phyloP scores from a whole-genome alignment of 345 rosid genomes.

The Eucalyptus cloeziana region DNA sequence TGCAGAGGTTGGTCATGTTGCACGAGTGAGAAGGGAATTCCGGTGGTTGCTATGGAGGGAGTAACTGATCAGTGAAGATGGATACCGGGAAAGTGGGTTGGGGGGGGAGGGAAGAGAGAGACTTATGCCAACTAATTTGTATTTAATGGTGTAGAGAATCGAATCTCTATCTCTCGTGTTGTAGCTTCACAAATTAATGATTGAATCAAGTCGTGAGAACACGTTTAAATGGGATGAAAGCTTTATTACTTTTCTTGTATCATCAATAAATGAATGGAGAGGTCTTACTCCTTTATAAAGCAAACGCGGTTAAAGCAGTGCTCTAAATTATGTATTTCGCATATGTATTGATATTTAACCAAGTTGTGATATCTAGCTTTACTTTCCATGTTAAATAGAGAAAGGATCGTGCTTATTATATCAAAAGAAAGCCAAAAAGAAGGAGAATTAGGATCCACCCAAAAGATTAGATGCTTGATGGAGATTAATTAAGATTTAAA shows the following conservation, averaged over 20 bases:
- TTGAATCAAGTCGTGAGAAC: background rate
- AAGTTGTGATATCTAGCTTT: background rate
- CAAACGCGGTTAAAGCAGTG: background rate
- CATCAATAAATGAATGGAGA: background rate
- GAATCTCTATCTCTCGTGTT: background rate
- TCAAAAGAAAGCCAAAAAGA: background rate
- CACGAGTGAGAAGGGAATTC: background rate
- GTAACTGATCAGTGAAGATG: background rate
- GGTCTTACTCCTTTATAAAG: background rate
- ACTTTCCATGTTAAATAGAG: background rate
- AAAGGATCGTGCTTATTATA: background rate
- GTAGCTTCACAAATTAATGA: background rate
- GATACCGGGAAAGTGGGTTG: background rate
- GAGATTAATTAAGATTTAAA: background rate
- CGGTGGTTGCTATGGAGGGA: background rate
- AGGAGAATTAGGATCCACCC: background rate
- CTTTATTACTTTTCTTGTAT: background rate
- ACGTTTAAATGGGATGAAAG: background rate
- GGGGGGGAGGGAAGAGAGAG: fast-evolving
- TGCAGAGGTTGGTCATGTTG: background rate
- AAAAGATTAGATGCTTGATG: background rate
- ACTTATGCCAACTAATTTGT: background rate
- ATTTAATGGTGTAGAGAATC: background rate
- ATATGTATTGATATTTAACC: background rate
- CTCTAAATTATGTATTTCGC: background rate